Base-by-base conservation (phyloP, 1,284 basidiomycete species). In the Porogramme epimiltina region DNA sequence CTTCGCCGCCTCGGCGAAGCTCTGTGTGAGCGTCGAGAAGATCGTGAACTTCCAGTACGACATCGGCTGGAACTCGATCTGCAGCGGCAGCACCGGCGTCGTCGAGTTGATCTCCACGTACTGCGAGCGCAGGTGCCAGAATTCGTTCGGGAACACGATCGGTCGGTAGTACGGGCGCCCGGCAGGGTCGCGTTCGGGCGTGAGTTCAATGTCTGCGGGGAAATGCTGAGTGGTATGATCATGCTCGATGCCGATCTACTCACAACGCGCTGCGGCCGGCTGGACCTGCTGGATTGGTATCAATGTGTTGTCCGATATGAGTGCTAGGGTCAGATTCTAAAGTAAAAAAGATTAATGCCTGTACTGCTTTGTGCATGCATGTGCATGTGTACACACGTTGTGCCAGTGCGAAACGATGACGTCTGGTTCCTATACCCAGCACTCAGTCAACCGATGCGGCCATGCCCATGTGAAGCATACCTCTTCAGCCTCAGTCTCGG, bases 91-190 rank as follows among this genome's bases (percentile, higher is more conserved):
- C 8, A 66, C 75, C 10, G 82, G 74, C 2, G 88, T 91, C 0
- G 91, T 92, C 24, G 76, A 70, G 69, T 95, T 95, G 64, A 96
- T 81, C 63, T 91, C 87, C 52, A 82, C 69, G 61, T 91, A 84
- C 59, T 93, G 88, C 31, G 88, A 87, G 42, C 85, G 84, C 15
- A 95, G 78, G 57, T 87, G 78, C 94, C 95, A 98, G 71, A 98
- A 98, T 67, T 98, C 94, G 67, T 98, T 98, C 6, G 93, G 84
- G 72, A 91, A 98, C 40, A 98, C 67, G 56, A 95, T 87, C 1
- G 96, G 96, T 62, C 85, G 89, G 76, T 95, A 94, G 61, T 77
- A 84, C 8, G 77, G 78, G 6, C 76, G 77, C 11, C 83, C 87
- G 23, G 81, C 82, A 31, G 77, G 69, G 57, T 91, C 87, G 31